Percentiles rank a stretch among this genome's conserved stretches.
phyloP scores from a whole-genome alignment of 2,329 filamentous ascomycete species.

The Stachybotrys echinatus region DNA sequence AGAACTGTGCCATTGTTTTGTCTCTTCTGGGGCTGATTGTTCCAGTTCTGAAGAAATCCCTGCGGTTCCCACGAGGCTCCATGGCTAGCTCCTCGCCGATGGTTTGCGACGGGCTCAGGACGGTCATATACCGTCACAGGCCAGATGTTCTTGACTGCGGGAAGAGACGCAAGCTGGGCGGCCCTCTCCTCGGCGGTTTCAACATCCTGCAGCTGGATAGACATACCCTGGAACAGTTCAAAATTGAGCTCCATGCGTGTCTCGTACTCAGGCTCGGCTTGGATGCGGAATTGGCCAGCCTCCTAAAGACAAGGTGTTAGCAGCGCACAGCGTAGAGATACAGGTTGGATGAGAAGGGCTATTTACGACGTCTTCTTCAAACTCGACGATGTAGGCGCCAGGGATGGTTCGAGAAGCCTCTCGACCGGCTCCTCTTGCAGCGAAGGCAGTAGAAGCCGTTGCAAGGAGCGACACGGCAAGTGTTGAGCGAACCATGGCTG shows the following conservation, averaged over 20 bases:
- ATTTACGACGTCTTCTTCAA: neutral
- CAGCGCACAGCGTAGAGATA: neutral
- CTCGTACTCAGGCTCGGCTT: neutral
- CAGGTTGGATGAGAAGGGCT: too few species aligned
- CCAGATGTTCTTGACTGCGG: constrained; percentile 21
- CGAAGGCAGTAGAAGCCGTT: neutral
- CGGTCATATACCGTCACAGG: constrained; percentile 16
- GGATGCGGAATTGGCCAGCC: constrained; percentile 3
- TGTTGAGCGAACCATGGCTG: neutral
- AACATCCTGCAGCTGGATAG: constrained; percentile 15
- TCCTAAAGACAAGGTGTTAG: constrained; percentile 3
- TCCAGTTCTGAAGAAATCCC: neutral
- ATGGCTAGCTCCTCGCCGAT: neutral
- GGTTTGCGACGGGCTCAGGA: neutral
- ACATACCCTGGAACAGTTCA: constrained; percentile 16
- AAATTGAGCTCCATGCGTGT: constrained; percentile 8
- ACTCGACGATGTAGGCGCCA: constrained; percentile 1
- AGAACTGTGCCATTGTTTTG: constrained; percentile 11
- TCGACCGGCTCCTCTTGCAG: neutral
- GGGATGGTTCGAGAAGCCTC: neutral
- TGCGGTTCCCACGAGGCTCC: neutral
- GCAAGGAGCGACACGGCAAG: neutral
- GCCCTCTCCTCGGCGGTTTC: constrained; percentile 24
- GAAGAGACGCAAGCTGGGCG: constrained; percentile 4
- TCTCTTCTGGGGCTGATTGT: neutral